Evolutionary conservation across 1,139 yeast species (phyloP), one percentile per base, ranked within the genome.

Genomic region (Suhomyces taliae): DNA sequence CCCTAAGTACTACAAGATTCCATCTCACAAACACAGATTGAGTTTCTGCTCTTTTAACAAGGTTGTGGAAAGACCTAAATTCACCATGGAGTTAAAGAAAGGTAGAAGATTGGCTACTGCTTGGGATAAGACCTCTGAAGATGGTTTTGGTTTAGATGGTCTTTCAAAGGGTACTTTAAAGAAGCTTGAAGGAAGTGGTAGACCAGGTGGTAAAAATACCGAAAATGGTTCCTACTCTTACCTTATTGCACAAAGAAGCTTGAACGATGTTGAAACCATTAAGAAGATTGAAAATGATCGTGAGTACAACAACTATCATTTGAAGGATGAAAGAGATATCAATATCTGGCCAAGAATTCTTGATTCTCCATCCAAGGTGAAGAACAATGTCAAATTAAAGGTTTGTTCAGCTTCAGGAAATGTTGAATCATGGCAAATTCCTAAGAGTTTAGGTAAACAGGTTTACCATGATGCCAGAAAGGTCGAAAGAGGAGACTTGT

Each of bases 391-490:
- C 27, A 74, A 81, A 31, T 72, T 93, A 65, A 88, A 85, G 50
- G 81, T 90, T 2, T 90, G 97, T 72, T 82, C 91, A 0, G 81
- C 90, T 1, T 76, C 85, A 8, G 97, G 96, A 0, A 76, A 79
- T 41, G 69, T 90, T 40, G 97, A 91, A 66, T 82, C 85, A 49
- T 90, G 97, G 96, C 87, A 85, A 27, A 78, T 93, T 4, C 87
- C 98, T 1, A 87, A 85, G 62, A 84, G 96, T 26, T 76, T 81
- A 48, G 88, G 89, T 10, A 82, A 83, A 55, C 87, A 83, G 54
- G 82, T 75, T 2, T 93, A 90, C 59, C 95, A 89, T 56, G 98
- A 93, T 69, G 97, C 97, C 0, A 77, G 98, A 50, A 91, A 93
- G 63, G 81, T 89, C 0, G 70, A 67, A 35, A 80, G 83, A 59